Base-by-base conservation (phyloP, 2,329 filamentous ascomycete species). In the Colletotrichum plurivorum region DNA sequence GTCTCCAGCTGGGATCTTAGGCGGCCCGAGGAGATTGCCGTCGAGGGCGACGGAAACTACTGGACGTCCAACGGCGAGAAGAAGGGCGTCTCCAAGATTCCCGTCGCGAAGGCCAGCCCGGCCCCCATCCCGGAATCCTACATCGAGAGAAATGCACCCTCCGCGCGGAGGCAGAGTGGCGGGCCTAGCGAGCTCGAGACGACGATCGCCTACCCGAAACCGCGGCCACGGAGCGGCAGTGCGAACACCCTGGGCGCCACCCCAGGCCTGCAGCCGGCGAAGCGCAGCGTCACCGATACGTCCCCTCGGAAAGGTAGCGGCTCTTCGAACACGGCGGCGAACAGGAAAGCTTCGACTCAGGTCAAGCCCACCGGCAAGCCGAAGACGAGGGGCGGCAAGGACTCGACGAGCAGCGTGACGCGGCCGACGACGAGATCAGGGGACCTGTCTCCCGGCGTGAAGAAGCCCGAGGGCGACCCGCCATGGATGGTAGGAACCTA, bases 401-500 rank as follows among this genome's bases (percentile, higher is more conserved):
- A 83, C 71, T 78, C 84, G 70, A 79, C 80, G 61, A 80, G 77
- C 71, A 83, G 75, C 78, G 84, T 80, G 68, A 90, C 87, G 41
- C 86, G 90, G 15, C 90, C 91, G 20, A 82, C 84, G 3, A 93
- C 91, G 1, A 85, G 90, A 69, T 89, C 89, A 7, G 90, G 90
- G 20, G 88, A 88, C 67, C 73, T 86, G 36, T 79, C 82, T 49
- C 75, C 81, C 39, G 74, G 72, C 70, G 76, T 79, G 85, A 89
- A 94, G 76, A 89, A 91, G 49, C 95, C 95, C 0, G 96, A 98
- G 83, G 96, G 96, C 20, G 95, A 98, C 62, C 94, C 96, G 10
- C 96, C 96, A 59, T 99, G 96, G 96, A 89, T 98, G 81, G 89
- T 96, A 53, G 93, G 93, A 22, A 94, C 97, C 81, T 99, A 98